Base-by-base conservation (phyloP, 2,329 filamentous ascomycete species). In the Penicillium sp. region DNA sequence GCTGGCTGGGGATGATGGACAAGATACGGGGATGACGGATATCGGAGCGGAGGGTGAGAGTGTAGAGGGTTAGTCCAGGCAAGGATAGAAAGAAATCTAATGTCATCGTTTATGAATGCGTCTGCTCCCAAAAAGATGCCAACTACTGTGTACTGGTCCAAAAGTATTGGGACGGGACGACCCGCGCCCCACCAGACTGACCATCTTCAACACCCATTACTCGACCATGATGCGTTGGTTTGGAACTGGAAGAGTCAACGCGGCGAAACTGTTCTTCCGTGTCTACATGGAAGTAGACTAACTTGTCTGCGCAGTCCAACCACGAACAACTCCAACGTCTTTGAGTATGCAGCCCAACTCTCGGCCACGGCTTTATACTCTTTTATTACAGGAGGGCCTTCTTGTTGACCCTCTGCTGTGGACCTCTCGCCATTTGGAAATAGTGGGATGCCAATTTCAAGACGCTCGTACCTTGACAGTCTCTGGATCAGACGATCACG, bases 1-100 rank as follows among this genome's bases (percentile, higher is more conserved):
- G 10, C 70, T 89, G 39, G 80, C 81, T 5, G 80, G 74, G 3
- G 58, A 59, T 35, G 55, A 40, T 4, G 54, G 58, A 11, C 60
- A 69, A 50, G 67, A 69, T 32, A 62, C 64, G 11, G 65, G 65
- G 1, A 69, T 69, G 66, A 55, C 57, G n/a, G 67, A 66, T 44
- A 56, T 64, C 24, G 52, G 41, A 10, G 58, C 52, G 22, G 59
- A 51, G 22, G 59, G 58, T 49, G 60, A 60, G 29, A 58, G 56
- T n/a, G 49, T 46, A 11, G 52, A 49, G 40, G 52, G 20, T 23
- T 57, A 62, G 49, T 57, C 57, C 29, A 31, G 22, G 22, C 24
- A 23, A 39, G 23, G 36, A 28, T 20, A 36, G 22, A 29, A 26
- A 14, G 32, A 31, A 50, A 44, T 49, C 10, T 45, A 45, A 39